These are phyloP conservation scores for Mycena venus DNA, from an alignment of 768 basidiomycete genomes.

Conservation along the genomic window DNA sequence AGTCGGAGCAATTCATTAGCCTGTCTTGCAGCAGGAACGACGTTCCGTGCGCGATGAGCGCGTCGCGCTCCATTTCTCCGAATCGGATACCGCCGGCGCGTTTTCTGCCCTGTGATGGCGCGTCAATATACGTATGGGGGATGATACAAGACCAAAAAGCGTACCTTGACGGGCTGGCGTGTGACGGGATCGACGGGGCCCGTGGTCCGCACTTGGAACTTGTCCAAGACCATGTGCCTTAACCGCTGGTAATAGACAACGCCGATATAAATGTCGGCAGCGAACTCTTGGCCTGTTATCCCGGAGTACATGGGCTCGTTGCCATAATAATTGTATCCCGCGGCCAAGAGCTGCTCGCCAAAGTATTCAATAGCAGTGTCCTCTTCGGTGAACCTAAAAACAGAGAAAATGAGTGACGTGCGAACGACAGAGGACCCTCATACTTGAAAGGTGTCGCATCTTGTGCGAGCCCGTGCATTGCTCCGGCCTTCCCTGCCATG, in stretches of 20 bases:
- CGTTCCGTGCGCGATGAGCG: conserved; percentile 97
- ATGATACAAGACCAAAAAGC: conserved; percentile 30
- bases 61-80: conserved; percentile 99
- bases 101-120: conserved; percentile 84
- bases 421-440: conserved; percentile 41
- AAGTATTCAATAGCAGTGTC: conserved; percentile 99
- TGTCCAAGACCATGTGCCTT: conserved; percentile 99
- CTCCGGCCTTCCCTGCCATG: conserved; percentile 99
- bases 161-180: conserved; percentile 95
- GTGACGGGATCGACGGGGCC: conserved; percentile 97
- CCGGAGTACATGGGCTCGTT: conserved; percentile 99
- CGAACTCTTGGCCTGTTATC: conserved; percentile 98
- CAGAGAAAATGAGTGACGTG: conserved; percentile 16
- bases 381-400: conserved; percentile 92
- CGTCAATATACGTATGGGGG: background rate
- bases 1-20: conserved; percentile 99
- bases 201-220: conserved; percentile 99
- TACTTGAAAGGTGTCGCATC: conserved; percentile 99
- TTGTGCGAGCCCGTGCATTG: conserved; percentile 98
- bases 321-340: conserved; percentile 99
- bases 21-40: conserved; percentile 98
- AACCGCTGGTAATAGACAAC: conserved; percentile 99
- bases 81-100: conserved; percentile 99
- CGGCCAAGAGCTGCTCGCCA: conserved; percentile 91
- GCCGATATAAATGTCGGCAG: conserved; percentile 98